Evolutionary conservation across 495 filamentous ascomycete genomes (phyloP).

Genomic region (Rusavskia elegans): DNA sequence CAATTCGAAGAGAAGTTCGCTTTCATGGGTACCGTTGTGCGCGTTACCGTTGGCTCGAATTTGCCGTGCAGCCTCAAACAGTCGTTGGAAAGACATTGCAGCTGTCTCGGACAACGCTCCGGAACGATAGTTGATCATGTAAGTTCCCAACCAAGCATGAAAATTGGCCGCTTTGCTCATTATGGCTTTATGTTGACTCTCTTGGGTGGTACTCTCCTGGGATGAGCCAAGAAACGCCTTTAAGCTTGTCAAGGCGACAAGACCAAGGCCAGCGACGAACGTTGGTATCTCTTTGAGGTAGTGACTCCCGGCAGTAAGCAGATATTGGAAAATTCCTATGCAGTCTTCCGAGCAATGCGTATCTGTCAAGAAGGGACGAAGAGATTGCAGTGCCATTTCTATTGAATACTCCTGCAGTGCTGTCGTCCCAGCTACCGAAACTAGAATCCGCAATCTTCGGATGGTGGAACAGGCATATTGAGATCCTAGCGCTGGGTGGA

Average conservation of each 20-base stretch:
- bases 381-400: conserved; percentile 78
- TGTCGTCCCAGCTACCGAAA: conserved; percentile 57
- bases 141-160: conserved; percentile 52
- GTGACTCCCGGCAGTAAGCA: conserved; percentile 49
- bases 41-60: conserved; percentile 43
- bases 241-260: conserved; percentile 61
- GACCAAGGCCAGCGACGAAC: conserved; percentile 62
- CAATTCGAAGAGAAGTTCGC: conserved; percentile 55
- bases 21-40: conserved; percentile 45
- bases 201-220: conserved; percentile 56
- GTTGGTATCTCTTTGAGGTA: conserved; percentile 49
- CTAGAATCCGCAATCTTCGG: conserved; percentile 66
- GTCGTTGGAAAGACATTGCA: conserved; percentile 40
- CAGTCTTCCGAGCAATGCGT: conserved; percentile 83
- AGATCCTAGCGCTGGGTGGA: conserved; percentile 77
- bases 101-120: conserved; percentile 28
- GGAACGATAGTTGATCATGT: conserved; percentile 39
- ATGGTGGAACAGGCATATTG: conserved; percentile 74
- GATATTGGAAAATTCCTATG: conserved; percentile 72
- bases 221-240: conserved; percentile 51
- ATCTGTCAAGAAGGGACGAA: conserved; percentile 66
- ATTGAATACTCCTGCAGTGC: conserved; percentile 66
- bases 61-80: conserved; percentile 45
- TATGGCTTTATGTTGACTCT: conserved; percentile 55
- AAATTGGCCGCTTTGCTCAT: conserved; percentile 51